A percentile compares a stretch with the other conserved stretches of the same genome.
These are phyloP conservation scores for Plasmodium sp. DNA, from an alignment of 169 alveolate species.

Conservation along the genomic window DNA sequence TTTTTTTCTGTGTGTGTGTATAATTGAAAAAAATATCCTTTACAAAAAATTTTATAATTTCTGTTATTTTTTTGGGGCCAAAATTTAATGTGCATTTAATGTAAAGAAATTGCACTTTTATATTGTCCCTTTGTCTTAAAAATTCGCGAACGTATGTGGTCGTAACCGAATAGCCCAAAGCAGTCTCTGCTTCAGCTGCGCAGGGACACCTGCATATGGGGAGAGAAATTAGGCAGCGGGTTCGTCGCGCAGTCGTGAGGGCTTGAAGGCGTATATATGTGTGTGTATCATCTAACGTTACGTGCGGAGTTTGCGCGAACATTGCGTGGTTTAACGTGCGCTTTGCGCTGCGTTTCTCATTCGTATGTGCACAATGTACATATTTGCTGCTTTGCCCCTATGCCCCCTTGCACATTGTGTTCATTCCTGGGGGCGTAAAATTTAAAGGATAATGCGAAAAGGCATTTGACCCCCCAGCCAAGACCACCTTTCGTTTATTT, in stretches of 20 bases:
- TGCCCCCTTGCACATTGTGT: neutral
- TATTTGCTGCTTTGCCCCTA: neutral
- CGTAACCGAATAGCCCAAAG: neutral
- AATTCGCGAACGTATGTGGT: neutral
- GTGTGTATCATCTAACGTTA: neutral
- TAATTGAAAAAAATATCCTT: constrained; percentile 16
- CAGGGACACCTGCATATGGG: neutral
- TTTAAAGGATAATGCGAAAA: neutral
- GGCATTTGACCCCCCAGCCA: neutral
- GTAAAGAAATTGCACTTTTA: constrained; percentile 8
- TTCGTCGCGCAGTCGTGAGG: neutral
- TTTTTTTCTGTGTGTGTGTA: constrained; percentile 4
- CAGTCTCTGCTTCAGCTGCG: neutral
- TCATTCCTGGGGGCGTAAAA: neutral
- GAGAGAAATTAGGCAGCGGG: constrained; percentile 5
- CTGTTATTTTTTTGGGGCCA: neutral
- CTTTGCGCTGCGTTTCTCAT: neutral
- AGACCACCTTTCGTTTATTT: neutral
- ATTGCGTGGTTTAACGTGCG: neutral
- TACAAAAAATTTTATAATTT: constrained; percentile 24
- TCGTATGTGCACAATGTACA: neutral
- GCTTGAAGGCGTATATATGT: neutral
- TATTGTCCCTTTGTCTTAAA: constrained; percentile 22
- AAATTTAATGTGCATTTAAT: constrained; percentile 33
- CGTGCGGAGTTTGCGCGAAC: neutral